A percentile compares a stretch with the other conserved stretches of the same genome.
Conservation (phyloP, 495 filamentous ascomycete species). For the Penicillium maclennaniae region DNA sequence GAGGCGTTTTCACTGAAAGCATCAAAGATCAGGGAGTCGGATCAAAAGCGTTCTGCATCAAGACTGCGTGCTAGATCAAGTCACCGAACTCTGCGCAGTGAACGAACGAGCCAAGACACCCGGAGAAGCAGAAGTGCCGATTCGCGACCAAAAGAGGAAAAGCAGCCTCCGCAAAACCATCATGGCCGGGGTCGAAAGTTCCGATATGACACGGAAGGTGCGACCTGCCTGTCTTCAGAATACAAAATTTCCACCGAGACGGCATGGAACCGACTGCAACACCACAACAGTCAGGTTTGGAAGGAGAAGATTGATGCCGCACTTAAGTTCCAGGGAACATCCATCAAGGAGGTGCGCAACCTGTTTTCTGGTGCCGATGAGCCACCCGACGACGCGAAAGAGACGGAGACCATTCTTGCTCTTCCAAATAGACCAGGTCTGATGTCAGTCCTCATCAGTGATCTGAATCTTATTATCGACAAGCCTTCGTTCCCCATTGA, state of each 20-base stretch:
- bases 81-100: slow-evolving; percentile 41
- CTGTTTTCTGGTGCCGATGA: slow-evolving; percentile 83
- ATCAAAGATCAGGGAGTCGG: slow-evolving; percentile 71
- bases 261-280: slow-evolving; percentile 69
- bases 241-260: slow-evolving; percentile 67
- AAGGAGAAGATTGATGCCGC: slow-evolving; percentile 83
- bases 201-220: slow-evolving; percentile 78
- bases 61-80: slow-evolving; percentile 52
- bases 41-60: slow-evolving; percentile 49
- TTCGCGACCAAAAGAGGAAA: slow-evolving; percentile 32
- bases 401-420: slow-evolving; percentile 79
- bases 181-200: slow-evolving; percentile 46
- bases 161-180: slow-evolving; percentile 3
- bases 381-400: slow-evolving; percentile 71
- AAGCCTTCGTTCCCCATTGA: slow-evolving; percentile 86
- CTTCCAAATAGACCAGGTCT: slow-evolving; percentile 83
- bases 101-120: slow-evolving; percentile 40
- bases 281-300: slow-evolving; percentile 86
- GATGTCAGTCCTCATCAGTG: slow-evolving; percentile 74
- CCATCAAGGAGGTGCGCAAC: slow-evolving; percentile 73
- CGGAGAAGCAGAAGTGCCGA: slow-evolving; percentile 55
- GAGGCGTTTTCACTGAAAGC: slow-evolving; percentile 85
- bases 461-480: slow-evolving; percentile 81
- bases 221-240: slow-evolving; percentile 60
- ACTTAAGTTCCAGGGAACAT: slow-evolving; percentile 61